Percentiles rank a stretch among this genome's conserved stretches.
These are phyloP conservation scores for Colletotrichum eremochloae DNA, from an alignment of 2,329 filamentous ascomycete genomes.

Conservation along the genomic window DNA sequence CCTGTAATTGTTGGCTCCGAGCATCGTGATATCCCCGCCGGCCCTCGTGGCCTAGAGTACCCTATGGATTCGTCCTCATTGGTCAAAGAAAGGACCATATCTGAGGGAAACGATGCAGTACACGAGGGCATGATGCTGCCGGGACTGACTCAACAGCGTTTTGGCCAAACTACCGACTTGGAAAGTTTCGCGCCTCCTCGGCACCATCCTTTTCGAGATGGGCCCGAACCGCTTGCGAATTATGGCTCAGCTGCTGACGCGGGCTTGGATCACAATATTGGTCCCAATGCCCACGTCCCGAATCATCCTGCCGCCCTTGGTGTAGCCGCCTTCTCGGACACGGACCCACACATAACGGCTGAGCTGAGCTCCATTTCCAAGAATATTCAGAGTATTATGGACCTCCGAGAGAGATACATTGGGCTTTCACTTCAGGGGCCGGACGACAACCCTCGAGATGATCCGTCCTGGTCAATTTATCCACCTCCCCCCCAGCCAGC, in stretches of 20 bases:
- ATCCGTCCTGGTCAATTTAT: slow-evolving; percentile 87
- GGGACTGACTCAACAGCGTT: slow-evolving; percentile 13
- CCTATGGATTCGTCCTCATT: slow-evolving; percentile 45
- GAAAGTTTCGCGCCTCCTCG: neutral
- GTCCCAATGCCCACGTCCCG: neutral
- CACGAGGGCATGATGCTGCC: slow-evolving; percentile 29
- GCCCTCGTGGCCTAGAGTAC: slow-evolving; percentile 48
- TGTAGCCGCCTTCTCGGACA: slow-evolving; percentile 76
- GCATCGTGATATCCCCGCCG: slow-evolving; percentile 43
- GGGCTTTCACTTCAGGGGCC: slow-evolving; percentile 84
- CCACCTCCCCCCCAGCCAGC: slow-evolving; percentile 92
- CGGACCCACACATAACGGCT: slow-evolving; percentile 83
- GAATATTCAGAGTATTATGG: slow-evolving; percentile 90
- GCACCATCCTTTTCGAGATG: slow-evolving; percentile 1
- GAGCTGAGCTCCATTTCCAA: slow-evolving; percentile 90
- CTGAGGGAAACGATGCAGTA: neutral
- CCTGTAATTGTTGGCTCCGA: slow-evolving; percentile 54
- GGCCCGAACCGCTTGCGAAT: neutral
- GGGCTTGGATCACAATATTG: slow-evolving; percentile 18
- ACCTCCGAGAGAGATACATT: slow-evolving; percentile 91
- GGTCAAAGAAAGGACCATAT: neutral
- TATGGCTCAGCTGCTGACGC: neutral
- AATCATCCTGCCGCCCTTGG: slow-evolving; percentile 68
- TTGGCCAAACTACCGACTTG: neutral
- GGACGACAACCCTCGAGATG: slow-evolving; percentile 89